Conservation (phyloP, 2,329 filamentous ascomycete genomes). For the Knufia fluminis region DNA sequence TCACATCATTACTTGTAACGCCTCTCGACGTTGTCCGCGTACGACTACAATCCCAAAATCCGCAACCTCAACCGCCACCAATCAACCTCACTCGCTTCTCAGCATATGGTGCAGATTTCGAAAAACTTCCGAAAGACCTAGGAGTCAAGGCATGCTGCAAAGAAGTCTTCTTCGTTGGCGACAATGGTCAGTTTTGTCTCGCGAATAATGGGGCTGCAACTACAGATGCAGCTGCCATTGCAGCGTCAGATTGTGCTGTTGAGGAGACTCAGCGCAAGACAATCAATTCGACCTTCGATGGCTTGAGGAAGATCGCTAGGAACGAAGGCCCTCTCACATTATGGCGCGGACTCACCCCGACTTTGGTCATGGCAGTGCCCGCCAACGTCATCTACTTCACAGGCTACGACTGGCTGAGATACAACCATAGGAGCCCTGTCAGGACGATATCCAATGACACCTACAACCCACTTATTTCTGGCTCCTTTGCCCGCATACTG, state of each 20-base stretch:
- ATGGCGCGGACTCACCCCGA: conserved; percentile 92
- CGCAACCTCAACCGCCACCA: conserved; percentile 39
- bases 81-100: conserved; percentile 47
- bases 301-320: conserved; percentile 83
- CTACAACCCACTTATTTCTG: conserved; percentile 71
- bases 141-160: conserved; percentile 92
- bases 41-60: conserved; percentile 75
- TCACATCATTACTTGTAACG: conserved; percentile 85
- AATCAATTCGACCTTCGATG: conserved; percentile 86
- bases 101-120: conserved; percentile 46
- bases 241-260: conserved; percentile 65
- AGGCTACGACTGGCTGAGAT: conserved; percentile 90
- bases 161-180: conserved; percentile 93
- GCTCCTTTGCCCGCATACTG: conserved; percentile 65
- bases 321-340: conserved; percentile 81
- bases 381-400: conserved; percentile 98
- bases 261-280: conserved; percentile 75
- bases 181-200: conserved; percentile 71
- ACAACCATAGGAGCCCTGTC: conserved; percentile 63
- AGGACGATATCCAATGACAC: conserved; percentile 53
- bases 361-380: conserved; percentile 84
- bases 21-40: conserved; percentile 95
- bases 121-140: conserved; percentile 68
- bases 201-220: conserved; percentile 42
- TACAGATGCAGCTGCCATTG: conserved; percentile 36